Percentiles rank a stretch among this genome's conserved stretches.
Conservation (phyloP, 1,284 basidiomycete species). For the Ustanciosporium gigantosporum region DNA sequence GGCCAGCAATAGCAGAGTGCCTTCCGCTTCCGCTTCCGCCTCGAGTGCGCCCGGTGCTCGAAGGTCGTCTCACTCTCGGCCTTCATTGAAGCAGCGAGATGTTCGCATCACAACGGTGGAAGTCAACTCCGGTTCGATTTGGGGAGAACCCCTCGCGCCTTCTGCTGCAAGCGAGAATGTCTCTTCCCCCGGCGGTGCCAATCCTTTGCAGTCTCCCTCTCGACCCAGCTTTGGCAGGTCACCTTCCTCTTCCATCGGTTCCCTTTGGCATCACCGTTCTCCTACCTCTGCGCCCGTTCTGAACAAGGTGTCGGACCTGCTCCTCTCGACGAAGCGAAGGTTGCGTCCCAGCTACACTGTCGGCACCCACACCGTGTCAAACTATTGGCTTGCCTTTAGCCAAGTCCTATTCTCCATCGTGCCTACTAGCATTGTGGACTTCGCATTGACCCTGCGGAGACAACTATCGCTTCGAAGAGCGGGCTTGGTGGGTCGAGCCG, state of each 20-base stretch:
- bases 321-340: constrained; percentile 35
- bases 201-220: background rate
- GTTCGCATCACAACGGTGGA: constrained; percentile 39
- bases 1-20: constrained; percentile 26
- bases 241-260: constrained; percentile 30
- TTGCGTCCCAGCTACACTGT: constrained; percentile 36
- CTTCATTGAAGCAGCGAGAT: constrained; percentile 28
- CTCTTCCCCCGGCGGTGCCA: background rate
- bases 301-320: constrained; percentile 33
- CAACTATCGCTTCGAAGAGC: constrained; percentile 33
- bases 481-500: constrained; percentile 26
- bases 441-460: constrained; percentile 19
- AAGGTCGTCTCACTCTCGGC: constrained; percentile 11
- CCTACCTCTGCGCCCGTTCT: constrained; percentile 35
- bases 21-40: constrained; percentile 3
- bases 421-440: constrained; percentile 32
- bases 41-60: constrained; percentile 3
- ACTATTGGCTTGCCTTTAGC: constrained; percentile 34
- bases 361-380: constrained; percentile 17
- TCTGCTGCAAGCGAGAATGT: background rate
- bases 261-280: constrained; percentile 36
- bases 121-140: constrained; percentile 29
- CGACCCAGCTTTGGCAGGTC: constrained; percentile 27
- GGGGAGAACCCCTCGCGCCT: constrained; percentile 9
- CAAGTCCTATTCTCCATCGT: constrained; percentile 29